Evolutionary conservation across 2,329 filamentous ascomycete species (phyloP), one percentile per base, ranked within the genome.

Genomic region (Epichloe amarillans): DNA sequence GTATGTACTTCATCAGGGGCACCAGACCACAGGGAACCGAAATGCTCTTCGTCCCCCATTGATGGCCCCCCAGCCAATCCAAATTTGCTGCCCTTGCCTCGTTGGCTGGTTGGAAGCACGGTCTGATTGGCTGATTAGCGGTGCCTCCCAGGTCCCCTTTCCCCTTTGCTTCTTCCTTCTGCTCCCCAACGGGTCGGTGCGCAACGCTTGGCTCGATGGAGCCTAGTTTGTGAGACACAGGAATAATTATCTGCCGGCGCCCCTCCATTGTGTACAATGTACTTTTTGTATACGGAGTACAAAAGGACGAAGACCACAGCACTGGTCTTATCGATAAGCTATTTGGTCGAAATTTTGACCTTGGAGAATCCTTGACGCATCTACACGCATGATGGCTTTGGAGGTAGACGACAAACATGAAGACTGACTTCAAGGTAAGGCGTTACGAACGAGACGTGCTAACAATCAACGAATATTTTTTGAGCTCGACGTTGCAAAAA

Each of bases 391-490:
- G 56, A 68, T 68, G 65, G 50, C 38, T 46, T 21, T 38, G 37
- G 30, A 42, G 43, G 35, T 43, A 61, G 58, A 58, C 63, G 63
- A 61, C 68, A 66, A 43, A 82, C 69, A 98, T 98, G 93, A 98
- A 97, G 86, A 97, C 90, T 59, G 91, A 97, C 72, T 98, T 97
- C 70, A 94, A 93, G 82, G 91, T 94, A 71, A 56, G 68, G 52
- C 30, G 15, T 26, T 10, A 7, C 30, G 2, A 17, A n/a, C 38
- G 14, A n/a, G 30, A 30, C 11, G 30, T 4, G 30, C 30, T 30
- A 30, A 30, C 8, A 10, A 30, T 30, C 43, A 3, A 36, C 4
- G 17, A 7, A 36, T 8, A 14, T 12, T 23, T 23, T 17, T 14
- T 8, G 10, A n/a, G 19, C n/a, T 23, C 15, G n/a, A 10, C 8